Evolutionary conservation across 1,284 basidiomycete species (phyloP), one percentile per base, ranked within the genome.

Genomic region (Gymnopus androsaceus): DNA sequence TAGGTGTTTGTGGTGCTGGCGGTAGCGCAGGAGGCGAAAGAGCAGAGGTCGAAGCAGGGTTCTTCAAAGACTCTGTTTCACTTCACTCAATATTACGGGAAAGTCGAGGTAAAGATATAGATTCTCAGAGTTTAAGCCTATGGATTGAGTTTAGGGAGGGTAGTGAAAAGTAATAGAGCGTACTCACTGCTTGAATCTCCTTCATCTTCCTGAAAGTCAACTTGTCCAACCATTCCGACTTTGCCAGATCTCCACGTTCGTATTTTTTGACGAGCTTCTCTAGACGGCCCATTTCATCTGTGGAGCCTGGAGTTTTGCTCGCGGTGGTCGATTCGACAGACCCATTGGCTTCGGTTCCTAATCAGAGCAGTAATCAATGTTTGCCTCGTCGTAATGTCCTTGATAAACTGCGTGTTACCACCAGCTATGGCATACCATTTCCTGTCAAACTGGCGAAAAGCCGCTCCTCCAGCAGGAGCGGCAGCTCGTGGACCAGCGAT

Each of bases 241-340:
- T 92, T 1, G 90, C 85, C n/a, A 99, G 77, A 69, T 98, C 95
- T 0, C 94, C 94, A 3, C 94, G 81, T 67, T 98, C 94, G 64
- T 96, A 95, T 67, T 95, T 95, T 78, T 98, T 98, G 56, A 98
- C 90, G 11, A 98, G 82, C 81, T 95, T 94, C 71, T 98, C 95
- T 30, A 99, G 72, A 40, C 95, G 76, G 1, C 94, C 95, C 90
- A 96, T 94, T 72, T 98, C 95, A 66, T 98, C 95, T 58, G 85
- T 80, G 0, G 77, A 74, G 33, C 82, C 84, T 7, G 48, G 36
- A 11, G 88, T 67, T 65, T 97, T 95, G 69, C 92, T 94, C 0
- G 95, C 94, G 0, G 96, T 99, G 0, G 83, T 80, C 0, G 88
- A 84, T 41, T 96, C 88, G 15, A 82, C 78, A 1, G 85, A 87